Percentiles rank a stretch among this genome's conserved stretches.
Evolutionary conservation across 2,329 filamentous ascomycete species (phyloP).

Genomic region (Pseudocercospora vitis): DNA sequence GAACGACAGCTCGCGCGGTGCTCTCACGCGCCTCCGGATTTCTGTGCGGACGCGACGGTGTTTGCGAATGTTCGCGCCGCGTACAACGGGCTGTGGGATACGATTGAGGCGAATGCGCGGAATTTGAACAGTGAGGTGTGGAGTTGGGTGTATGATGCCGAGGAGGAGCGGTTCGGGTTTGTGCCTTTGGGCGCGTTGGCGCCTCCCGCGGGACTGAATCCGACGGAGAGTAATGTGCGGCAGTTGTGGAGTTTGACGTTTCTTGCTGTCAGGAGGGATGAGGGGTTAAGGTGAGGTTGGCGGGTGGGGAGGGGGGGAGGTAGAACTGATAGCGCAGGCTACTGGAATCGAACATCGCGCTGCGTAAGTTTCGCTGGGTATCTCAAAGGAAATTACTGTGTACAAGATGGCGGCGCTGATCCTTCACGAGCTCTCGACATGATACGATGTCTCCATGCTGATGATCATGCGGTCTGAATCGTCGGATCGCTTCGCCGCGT

Average conservation of each 20-base stretch:
- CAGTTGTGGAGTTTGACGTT: constrained; percentile 62
- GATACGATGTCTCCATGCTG: constrained; percentile 23
- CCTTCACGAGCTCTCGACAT: constrained; percentile 20
- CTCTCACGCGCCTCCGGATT: constrained; percentile 43
- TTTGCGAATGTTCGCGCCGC: constrained; percentile 47
- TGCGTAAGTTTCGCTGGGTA: not conserved
- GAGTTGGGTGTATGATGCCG: constrained; percentile 61
- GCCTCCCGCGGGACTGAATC: constrained; percentile 44
- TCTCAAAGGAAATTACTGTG: not conserved
- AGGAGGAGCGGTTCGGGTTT: constrained; percentile 47
- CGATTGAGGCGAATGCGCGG: constrained; percentile 56
- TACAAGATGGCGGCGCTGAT: not conserved
- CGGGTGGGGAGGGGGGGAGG: too few species aligned
- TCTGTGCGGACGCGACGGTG: constrained; percentile 52
- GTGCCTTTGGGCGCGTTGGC: constrained; percentile 55
- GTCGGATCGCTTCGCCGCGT: constrained; percentile 16
- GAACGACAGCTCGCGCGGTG: constrained; percentile 59
- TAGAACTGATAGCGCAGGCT: too few species aligned
- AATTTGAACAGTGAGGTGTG: constrained; percentile 61
- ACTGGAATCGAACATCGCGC: too few species aligned
- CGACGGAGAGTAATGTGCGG: constrained; percentile 16
- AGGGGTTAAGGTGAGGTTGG: constrained; percentile 7
- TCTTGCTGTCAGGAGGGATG: constrained; percentile 50
- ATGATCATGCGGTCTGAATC: constrained; percentile 27
- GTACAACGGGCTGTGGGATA: constrained; percentile 61